Percentiles rank a stretch among this genome's conserved stretches.
Evolutionary conservation across 140 eudicot genomes (phyloP).

Genomic region (Ambrosia hybrid): DNA sequence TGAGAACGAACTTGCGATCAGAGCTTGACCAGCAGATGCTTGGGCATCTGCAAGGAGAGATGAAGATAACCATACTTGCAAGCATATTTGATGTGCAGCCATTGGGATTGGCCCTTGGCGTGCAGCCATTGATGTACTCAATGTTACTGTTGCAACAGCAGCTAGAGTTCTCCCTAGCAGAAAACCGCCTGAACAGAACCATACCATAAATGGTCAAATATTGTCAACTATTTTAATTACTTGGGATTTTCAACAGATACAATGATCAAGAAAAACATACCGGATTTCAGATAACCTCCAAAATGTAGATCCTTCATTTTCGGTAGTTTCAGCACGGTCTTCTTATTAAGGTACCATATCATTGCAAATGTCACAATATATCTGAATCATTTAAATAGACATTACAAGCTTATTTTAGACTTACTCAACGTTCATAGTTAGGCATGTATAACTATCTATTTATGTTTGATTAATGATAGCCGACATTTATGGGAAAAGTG

Average conservation of each 20-base stretch:
- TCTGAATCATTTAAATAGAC: constrained; percentile 41
- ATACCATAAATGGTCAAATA: neutral
- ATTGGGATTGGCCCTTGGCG: constrained; percentile 83
- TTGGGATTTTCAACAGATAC: neutral
- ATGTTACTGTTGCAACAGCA: constrained; percentile 77
- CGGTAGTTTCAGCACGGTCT: constrained; percentile 63
- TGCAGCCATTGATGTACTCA: constrained; percentile 97
- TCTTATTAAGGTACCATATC: constrained; percentile 72
- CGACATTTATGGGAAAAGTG: too few relatives aligned
- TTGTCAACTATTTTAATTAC: neutral
- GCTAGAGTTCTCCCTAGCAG: constrained; percentile 86
- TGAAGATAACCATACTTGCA: constrained; percentile 92
- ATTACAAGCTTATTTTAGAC: neutral
- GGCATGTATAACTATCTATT: neutral
- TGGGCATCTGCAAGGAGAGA: constrained; percentile 94
- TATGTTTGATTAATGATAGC: too few relatives aligned
- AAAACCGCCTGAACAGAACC: constrained; percentile 59
- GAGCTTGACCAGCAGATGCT: constrained; percentile 92
- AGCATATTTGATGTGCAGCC: constrained; percentile 98
- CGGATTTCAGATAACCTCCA: constrained; percentile 79
- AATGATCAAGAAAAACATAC: constrained; percentile 37
- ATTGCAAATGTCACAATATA: constrained; percentile 76
- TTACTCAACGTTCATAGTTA: neutral
- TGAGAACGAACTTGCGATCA: constrained; percentile 73
- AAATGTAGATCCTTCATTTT: constrained; percentile 56